Conservation (phyloP, 371 early-diverging fungal species). For the Mortierella sp. region DNA sequence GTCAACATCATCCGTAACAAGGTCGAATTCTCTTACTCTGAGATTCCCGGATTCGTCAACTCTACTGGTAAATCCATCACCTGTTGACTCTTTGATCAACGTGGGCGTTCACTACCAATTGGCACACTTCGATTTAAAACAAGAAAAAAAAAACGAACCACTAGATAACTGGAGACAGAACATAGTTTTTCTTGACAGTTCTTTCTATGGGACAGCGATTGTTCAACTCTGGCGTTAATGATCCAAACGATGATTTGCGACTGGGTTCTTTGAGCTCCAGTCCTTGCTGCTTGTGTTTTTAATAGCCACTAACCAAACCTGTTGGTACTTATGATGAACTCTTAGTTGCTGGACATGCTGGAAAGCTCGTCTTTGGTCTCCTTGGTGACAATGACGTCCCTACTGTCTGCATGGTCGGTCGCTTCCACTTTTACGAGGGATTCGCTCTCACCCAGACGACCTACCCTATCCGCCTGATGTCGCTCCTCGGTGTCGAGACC, state of each 20-base stretch:
- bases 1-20: conserved; percentile 79
- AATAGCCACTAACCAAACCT: no score
- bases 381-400: conserved; percentile 75
- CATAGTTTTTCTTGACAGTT: no score
- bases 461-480: conserved; percentile 92
- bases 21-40: conserved; percentile 79
- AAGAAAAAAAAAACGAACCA: not conserved
- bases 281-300: no score
- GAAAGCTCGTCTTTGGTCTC: conserved; percentile 92
- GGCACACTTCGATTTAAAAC: not conserved
- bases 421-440: conserved; percentile 93
- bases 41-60: conserved; percentile 87
- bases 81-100: not conserved
- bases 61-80: conserved; percentile 78
- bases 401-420: conserved; percentile 88
- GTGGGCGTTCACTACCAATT: not conserved
- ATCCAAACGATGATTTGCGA: no score
- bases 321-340: no score
- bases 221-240: no score
- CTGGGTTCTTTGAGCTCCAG: no score
- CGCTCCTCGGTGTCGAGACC: conserved; percentile 81
- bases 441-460: conserved; percentile 80
- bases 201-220: no score
- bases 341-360: conserved; percentile 87
- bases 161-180: not conserved